Base-by-base conservation (phyloP, 2,329 filamentous ascomycete species). In the Xylaria hypoxylon region DNA sequence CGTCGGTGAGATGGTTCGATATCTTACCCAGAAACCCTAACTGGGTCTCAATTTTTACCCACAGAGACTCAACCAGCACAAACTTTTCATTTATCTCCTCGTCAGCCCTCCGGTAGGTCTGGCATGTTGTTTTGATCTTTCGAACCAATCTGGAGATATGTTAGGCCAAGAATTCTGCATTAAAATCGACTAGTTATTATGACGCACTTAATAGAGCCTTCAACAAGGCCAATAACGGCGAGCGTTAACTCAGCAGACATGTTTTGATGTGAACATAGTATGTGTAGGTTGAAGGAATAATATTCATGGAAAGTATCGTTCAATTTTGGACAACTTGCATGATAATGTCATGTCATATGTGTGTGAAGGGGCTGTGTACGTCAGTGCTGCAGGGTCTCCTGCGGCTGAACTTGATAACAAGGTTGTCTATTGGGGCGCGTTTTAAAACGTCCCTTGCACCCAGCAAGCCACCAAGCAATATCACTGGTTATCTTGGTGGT, bases 141-240 rank as follows among this genome's bases (percentile, higher is more conserved):
- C 19, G 55, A 38, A 53, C 50, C 19, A 64, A 22, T n/a, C 62
- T 64, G 19, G 17, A 28, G 5, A 22, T n/a, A 6, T 13, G 38
- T 64, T 24, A 59, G 47, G 3, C 35, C 2, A 17, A 5, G 17
- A 31, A 11, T 51, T 4, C 22, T 13, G 13, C 24, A 40, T 40
- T 11, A 22, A 22, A 44, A 62, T 8, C 26, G n/a, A 13, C 11
- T 2, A n/a, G 2, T 17, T 19, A 26, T n/a, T 28, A 8, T 24
- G n/a, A 57, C 60, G 10, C 19, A 62, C 60, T 57, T 62, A 22
- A 62, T 57, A 26, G 51, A 62, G 31, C 60, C 60, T 31, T 62
- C 60, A 15, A 62, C 24, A 8, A 62, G 52, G 31, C 60, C 33
- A 50, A 51, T 31, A 19, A 62, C 51, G 11, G 60, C 60, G 5